A percentile compares a stretch with the other conserved stretches of the same genome.
Conservation (phyloP, 176 grass and related monocot genomes). For the Carex littledalei region DNA sequence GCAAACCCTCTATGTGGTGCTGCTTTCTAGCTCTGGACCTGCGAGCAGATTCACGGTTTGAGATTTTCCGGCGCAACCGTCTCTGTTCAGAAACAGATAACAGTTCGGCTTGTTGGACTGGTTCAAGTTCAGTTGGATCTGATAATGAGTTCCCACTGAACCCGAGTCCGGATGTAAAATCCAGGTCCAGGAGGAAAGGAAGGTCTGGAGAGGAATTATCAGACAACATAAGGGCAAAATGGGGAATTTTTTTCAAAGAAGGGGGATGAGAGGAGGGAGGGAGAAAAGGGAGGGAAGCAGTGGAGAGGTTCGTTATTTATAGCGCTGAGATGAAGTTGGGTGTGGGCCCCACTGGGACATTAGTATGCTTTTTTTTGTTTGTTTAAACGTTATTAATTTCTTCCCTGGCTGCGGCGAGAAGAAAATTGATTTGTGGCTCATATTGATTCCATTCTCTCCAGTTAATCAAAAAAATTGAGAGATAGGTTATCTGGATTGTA, state of each 20-base stretch:
- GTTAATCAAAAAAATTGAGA: background rate
- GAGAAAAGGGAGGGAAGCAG: conserved; percentile 59
- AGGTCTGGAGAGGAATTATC: conserved; percentile 13
- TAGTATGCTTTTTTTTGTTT: background rate
- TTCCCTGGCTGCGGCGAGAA: background rate
- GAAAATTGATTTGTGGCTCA: background rate
- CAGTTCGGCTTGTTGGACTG: background rate
- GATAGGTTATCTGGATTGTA: background rate
- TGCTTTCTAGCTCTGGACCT: conserved; percentile 68
- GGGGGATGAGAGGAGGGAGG: conserved; percentile 16
- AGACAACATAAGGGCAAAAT: conserved; percentile 14
- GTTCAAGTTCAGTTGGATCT: background rate
- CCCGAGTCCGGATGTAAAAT: background rate
- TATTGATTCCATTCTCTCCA: background rate
- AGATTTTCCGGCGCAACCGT: conserved; percentile 59
- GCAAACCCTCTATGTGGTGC: conserved; percentile 44
- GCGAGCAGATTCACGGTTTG: conserved; percentile 80
- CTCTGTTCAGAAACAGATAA: conserved; percentile 15
- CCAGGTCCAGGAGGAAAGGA: conserved; percentile 21
- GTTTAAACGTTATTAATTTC: background rate
- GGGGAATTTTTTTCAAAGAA: background rate
- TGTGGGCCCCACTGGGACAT: conserved; percentile 18
- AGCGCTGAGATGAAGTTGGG: background rate
- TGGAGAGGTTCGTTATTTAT: conserved; percentile 53
- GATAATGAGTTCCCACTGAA: background rate